A percentile compares a stretch with the other conserved stretches of the same genome.
phyloP scores from a whole-genome alignment of 1,139 yeast species.

The Zygotorulaspora mrakii region DNA sequence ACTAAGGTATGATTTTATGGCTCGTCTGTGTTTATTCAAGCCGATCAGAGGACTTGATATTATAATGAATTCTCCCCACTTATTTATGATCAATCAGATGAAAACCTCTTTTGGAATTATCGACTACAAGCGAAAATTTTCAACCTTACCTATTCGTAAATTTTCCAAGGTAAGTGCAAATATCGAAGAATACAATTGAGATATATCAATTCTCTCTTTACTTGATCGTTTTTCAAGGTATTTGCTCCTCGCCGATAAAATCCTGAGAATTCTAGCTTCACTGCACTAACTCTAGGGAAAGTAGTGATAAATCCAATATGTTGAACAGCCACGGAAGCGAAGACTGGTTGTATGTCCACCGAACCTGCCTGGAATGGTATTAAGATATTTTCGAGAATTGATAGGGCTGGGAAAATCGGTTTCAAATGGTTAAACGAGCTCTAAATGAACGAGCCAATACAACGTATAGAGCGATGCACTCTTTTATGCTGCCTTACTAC shows the following conservation, averaged over 20 bases:
- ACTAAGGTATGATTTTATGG: no score
- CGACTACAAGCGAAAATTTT: slow-evolving; percentile 3
- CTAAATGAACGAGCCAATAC: not conserved
- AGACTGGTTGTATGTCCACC: not conserved
- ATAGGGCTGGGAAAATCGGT: slow-evolving; percentile 4
- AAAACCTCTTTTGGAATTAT: slow-evolving; percentile 1
- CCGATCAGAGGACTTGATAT: not conserved
- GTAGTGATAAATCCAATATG: not conserved
- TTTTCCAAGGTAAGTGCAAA: not conserved
- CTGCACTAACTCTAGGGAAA: not conserved
- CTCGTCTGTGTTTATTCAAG: not conserved
- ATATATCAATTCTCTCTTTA: not conserved
- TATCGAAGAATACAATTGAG: not conserved
- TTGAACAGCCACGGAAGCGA: not conserved
- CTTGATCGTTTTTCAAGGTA: not conserved
- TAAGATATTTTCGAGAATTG: not conserved
- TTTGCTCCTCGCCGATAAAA: slow-evolving; percentile 3
- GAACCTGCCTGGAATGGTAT: not conserved
- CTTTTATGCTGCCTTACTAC: not conserved
- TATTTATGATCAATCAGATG: no score
- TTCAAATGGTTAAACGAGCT: slow-evolving; percentile 2
- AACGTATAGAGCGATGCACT: slow-evolving; percentile 1
- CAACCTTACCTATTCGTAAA: not conserved
- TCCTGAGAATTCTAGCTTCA: not conserved
- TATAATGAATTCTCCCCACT: not conserved